A percentile compares a stretch with the other conserved stretches of the same genome.
Evolutionary conservation across 768 basidiomycete genomes (phyloP).

Genomic region (Kwoniella europaea): DNA sequence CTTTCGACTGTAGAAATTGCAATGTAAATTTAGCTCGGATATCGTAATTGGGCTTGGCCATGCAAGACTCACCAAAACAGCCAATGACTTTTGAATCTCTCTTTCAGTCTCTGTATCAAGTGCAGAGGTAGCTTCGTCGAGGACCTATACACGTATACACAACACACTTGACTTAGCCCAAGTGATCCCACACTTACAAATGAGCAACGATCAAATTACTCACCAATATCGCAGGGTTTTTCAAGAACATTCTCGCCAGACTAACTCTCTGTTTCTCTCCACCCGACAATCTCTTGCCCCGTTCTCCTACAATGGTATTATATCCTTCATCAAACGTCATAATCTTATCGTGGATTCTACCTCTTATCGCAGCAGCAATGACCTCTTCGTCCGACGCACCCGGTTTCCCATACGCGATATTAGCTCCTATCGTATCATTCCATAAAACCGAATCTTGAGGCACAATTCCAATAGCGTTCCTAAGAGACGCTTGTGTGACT

Average conservation of each 20-base stretch:
- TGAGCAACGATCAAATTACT: conserved; percentile 60
- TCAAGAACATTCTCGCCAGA: conserved; percentile 82
- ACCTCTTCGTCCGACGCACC: conserved; percentile 74
- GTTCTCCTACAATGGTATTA: conserved; percentile 83
- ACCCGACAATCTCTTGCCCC: conserved; percentile 80
- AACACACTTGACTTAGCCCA: too few species aligned
- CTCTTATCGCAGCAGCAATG: conserved; percentile 75
- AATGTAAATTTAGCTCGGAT: too few species aligned
- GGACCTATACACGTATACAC: conserved; percentile 21
- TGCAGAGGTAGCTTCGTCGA: conserved; percentile 62
- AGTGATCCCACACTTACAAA: too few species aligned
- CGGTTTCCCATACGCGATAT: conserved; percentile 75
- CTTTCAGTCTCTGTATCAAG: conserved; percentile 89
- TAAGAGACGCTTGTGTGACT: conserved; percentile 78
- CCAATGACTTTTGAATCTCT: conserved; percentile 85
- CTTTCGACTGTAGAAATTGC: conserved; percentile 58
- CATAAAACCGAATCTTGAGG: conserved; percentile 71
- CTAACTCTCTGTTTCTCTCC: conserved; percentile 90
- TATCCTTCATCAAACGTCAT: conserved; percentile 80
- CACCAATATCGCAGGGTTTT: conserved; percentile 81
- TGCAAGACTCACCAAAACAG: conserved; percentile 63
- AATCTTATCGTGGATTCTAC: conserved; percentile 87
- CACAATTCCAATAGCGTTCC: conserved; percentile 84
- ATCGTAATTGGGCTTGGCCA: too few species aligned
- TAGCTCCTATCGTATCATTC: conserved; percentile 57